Base-by-base conservation (phyloP, 2,329 filamentous ascomycete genomes). In the Aspergillus sp. region DNA sequence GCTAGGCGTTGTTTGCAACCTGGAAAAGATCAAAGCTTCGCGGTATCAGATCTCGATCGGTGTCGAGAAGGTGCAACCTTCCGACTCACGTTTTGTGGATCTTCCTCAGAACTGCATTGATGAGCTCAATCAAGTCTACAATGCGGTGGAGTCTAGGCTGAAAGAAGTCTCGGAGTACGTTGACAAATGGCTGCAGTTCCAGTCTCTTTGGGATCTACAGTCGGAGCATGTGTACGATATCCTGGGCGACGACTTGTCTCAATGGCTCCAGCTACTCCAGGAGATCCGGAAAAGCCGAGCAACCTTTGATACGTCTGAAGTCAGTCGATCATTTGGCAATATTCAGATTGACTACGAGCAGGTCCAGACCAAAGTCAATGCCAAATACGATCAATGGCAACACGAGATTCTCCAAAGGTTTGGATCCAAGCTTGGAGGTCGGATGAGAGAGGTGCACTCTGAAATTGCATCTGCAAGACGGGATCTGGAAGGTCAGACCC, bases 381-480 rank as follows among this genome's bases (percentile, higher is more conserved):
- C 91, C 63, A 99, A 97, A 71, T 99, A 99, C 68, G 95, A 99
- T 68, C 93, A 97, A 71, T 99, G 95, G 94, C 94, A 99, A 71
- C 90, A 96, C 64, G 94, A 99, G 60, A 95, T 99, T 50, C 79
- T 97, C 35, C 83, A 89, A 62, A 96, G 96, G 69, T 99, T 99
- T 72, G 94, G 91, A 35, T 82, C 83, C 51, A 90, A 94, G 51
- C 86, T 99, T 43, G 90, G 92, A 44, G 88, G 84, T 57, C 89
- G 92, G 46, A 95, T 97, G 85, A 84, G 90, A 45, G 94, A 99
- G 65, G 87, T 96, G 3, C 91, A 94, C 63, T 86, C 88, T 11
- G 93, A 97, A 57, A 88, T 99, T 54, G 89, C 95, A 64, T 91
- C 91, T 72, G 90, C 93, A 9, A 85, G 93, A 20, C 87, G 88